Evolutionary conservation across 768 basidiomycete species (phyloP).

Genomic region (Cubamyces sp.): DNA sequence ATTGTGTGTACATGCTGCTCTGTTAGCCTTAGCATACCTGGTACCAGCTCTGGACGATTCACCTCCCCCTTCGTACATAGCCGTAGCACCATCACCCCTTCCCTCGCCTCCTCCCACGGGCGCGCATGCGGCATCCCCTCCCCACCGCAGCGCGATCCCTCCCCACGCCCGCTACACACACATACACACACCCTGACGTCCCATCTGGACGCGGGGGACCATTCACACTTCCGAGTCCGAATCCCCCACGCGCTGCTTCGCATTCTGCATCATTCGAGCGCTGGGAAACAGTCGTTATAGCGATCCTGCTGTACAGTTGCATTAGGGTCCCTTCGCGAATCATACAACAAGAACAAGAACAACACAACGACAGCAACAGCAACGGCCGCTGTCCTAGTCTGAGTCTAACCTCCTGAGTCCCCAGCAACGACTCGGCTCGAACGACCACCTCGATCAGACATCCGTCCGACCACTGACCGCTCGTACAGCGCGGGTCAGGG

Average conservation of each 20-base stretch:
- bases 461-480: neutral
- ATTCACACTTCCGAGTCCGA: too few species aligned
- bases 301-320: conserved; percentile 9
- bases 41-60: conserved; percentile 2
- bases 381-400: neutral
- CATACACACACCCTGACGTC: too few species aligned
- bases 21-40: neutral
- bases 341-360: neutral
- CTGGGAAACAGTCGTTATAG: conserved; percentile 17
- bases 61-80: conserved; percentile 3
- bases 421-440: neutral
- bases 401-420: too few species aligned
- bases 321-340: neutral
- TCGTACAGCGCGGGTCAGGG: too few species aligned
- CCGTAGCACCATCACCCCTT: neutral
- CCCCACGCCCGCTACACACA: too few species aligned
- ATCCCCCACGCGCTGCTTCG: neutral
- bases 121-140: neutral
- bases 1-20: conserved; percentile 18
- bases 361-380: neutral
- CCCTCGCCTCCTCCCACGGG: too few species aligned
- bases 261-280: neutral
- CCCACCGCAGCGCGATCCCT: neutral
- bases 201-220: too few species aligned
- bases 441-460: neutral